phyloP scores from a whole-genome alignment of 495 filamentous ascomycete species.

The Penicillium atrosanguineum region DNA sequence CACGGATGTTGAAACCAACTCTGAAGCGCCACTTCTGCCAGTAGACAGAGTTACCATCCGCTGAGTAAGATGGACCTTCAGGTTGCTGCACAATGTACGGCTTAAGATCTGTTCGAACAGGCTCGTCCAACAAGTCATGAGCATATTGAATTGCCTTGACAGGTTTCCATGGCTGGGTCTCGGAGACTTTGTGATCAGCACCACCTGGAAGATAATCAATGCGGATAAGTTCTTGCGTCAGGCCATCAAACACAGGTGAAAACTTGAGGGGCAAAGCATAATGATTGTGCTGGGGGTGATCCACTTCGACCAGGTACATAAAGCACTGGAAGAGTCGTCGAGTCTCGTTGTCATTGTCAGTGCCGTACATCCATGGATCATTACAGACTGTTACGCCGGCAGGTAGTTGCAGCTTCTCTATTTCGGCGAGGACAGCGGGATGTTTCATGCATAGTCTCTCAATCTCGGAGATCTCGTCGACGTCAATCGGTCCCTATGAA shows the following conservation, averaged over 20 bases:
- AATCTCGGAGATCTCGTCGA: constrained; percentile 41
- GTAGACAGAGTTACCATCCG: constrained; percentile 48
- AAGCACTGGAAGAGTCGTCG: constrained; percentile 46
- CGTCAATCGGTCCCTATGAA: constrained; percentile 36
- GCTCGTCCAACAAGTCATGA: constrained; percentile 37
- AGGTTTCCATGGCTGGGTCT: constrained; percentile 43
- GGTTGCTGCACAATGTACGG: constrained; percentile 75
- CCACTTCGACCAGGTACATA: constrained; percentile 41
- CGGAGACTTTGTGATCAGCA: constrained; percentile 20
- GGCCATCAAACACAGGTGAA: constrained; percentile 69
- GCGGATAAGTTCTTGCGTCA: constrained; percentile 59
- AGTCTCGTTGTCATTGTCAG: constrained; percentile 33
- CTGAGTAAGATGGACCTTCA: constrained; percentile 68
- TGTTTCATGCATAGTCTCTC: constrained; percentile 41
- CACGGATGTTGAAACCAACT: constrained; percentile 62
- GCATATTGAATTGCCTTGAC: constrained; percentile 56
- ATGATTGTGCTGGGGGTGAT: constrained; percentile 59
- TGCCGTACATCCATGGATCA: constrained; percentile 49
- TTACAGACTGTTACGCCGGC: constrained; percentile 42
- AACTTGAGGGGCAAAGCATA: constrained; percentile 79
- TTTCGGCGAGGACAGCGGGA: constrained; percentile 40
- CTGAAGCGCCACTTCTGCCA: constrained; percentile 72
- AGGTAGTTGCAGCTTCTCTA: constrained; percentile 42
- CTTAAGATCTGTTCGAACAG: constrained; percentile 60
- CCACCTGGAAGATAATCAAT: constrained; percentile 51